Conservation (phyloP, 1,284 basidiomycete species). For the Neolentinus lepideus region DNA sequence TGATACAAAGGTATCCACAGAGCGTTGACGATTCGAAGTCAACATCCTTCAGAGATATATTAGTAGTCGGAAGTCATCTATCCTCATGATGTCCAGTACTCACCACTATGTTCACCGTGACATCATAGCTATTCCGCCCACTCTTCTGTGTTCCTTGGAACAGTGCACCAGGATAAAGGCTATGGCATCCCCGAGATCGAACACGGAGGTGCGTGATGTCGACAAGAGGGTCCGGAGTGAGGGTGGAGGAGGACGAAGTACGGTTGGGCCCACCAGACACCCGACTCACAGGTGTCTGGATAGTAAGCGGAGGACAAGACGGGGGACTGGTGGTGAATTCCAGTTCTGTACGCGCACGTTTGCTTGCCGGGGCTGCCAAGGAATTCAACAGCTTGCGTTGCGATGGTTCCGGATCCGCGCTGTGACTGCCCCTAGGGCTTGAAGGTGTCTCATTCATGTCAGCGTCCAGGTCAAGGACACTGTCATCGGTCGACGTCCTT, state of each 20-base stretch:
- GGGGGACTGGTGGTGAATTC: slow-evolving; percentile 10
- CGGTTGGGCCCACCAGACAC: slow-evolving; percentile 11
- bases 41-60: slow-evolving; percentile 52
- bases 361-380: neutral
- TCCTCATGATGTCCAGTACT: slow-evolving; percentile 22
- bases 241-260: slow-evolving; percentile 6
- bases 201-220: slow-evolving; percentile 75
- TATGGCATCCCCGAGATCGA: slow-evolving; percentile 69
- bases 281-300: slow-evolving; percentile 5
- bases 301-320: slow-evolving; percentile 8
- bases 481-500: neutral
- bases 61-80: slow-evolving; percentile 6
- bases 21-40: slow-evolving; percentile 74
- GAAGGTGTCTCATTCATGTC: neutral
- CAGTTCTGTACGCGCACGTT: neutral
- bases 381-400: neutral
- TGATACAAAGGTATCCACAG: slow-evolving; percentile 86
- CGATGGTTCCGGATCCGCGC: neutral
- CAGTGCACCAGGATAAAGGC: slow-evolving; percentile 72
- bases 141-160: slow-evolving; percentile 81
- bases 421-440: neutral
- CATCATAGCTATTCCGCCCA: slow-evolving; percentile 80
- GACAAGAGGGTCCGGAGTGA: slow-evolving; percentile 44
- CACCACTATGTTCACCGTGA: slow-evolving; percentile 76
- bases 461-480: neutral